Evolutionary conservation across 306 rosid species (phyloP), one percentile per base, ranked within the genome.

Genomic region (barrel medic (Medicago truncatula)): DNA sequence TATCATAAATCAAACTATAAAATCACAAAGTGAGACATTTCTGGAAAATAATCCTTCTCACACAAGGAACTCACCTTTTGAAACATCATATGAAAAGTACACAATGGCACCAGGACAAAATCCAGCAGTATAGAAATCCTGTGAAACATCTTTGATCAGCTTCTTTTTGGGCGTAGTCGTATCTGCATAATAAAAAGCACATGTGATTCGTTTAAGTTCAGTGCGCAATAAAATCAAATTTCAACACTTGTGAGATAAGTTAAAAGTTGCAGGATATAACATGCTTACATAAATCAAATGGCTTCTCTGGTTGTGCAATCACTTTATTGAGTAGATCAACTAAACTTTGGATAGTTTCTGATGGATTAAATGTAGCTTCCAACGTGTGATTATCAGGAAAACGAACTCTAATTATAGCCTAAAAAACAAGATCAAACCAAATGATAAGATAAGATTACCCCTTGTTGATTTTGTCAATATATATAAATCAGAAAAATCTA

Each of bases 71-170:
- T 64, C 64, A 90, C 99, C 98, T 80, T 80, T 84, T 15, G 89
- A 87, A 72, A 74, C 68, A 82, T 84, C 81, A 43, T 88, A 88
- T 8, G 97, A 76, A 60, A 96, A 96, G 77, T 96, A 92, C 53
- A 96, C 89, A 16, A 96, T 85, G 50, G 98, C 99, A 39, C 98
- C 98, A 3, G 99, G 99, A 74, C 86, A 83, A 85, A 92, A 96
- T 34, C 96, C 98, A 74, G 91, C 90, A 58, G 78, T 59, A 80
- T 84, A 88, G 46, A 92, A 96, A 78, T 96, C 97, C 69, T 81
- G 96, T 4, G 96, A 75, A 83, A 73, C 41, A 74, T 90, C 91
- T 73, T 85, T 88, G 71, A 96, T 83, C 67, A 65, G 81, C 88
- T 82, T 90, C 87, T 82, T 90, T 86, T 89, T 92, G 3, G 99